These are phyloP conservation scores for Globisporangium nunn DNA, from an alignment of 352 stramenopile species.

Conservation along the genomic window DNA sequence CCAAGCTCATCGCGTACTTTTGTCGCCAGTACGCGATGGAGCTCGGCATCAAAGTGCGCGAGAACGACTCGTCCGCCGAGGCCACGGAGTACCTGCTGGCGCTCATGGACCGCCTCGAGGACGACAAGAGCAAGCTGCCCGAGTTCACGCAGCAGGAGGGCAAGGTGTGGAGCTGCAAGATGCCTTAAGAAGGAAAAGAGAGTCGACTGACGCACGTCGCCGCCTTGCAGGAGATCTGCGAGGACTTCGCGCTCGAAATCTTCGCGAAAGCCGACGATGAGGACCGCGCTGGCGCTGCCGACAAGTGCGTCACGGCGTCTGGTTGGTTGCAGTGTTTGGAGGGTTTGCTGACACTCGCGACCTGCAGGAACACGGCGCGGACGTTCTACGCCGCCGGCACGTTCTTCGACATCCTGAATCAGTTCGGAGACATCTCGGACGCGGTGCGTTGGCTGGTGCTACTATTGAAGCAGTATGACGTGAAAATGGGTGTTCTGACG, in stretches of 20 bases:
- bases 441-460: slow-evolving; percentile 29
- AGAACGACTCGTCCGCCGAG: slow-evolving; percentile 68
- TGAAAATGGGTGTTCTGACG: neutral
- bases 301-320: slow-evolving; percentile 54
- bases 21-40: slow-evolving; percentile 87
- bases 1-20: slow-evolving; percentile 94
- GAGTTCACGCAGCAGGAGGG: slow-evolving; percentile 89
- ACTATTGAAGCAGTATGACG: neutral
- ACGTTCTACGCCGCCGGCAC: slow-evolving; percentile 95
- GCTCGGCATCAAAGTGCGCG: slow-evolving; percentile 80
- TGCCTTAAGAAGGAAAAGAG: neutral
- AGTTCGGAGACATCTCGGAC: slow-evolving; percentile 89
- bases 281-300: slow-evolving; percentile 84
- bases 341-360: slow-evolving; percentile 1
- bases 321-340: neutral
- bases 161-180: slow-evolving; percentile 43
- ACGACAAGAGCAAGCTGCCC: slow-evolving; percentile 87
- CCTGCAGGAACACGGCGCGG: slow-evolving; percentile 82
- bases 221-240: slow-evolving; percentile 56
- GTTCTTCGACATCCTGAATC: slow-evolving; percentile 96
- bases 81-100: slow-evolving; percentile 85
- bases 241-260: slow-evolving; percentile 88
- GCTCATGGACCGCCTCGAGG: slow-evolving; percentile 89
- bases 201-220: neutral
- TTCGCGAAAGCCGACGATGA: slow-evolving; percentile 94